These are phyloP conservation scores for Penicillium canescens DNA, from an alignment of 495 filamentous ascomycete species.

Conservation along the genomic window DNA sequence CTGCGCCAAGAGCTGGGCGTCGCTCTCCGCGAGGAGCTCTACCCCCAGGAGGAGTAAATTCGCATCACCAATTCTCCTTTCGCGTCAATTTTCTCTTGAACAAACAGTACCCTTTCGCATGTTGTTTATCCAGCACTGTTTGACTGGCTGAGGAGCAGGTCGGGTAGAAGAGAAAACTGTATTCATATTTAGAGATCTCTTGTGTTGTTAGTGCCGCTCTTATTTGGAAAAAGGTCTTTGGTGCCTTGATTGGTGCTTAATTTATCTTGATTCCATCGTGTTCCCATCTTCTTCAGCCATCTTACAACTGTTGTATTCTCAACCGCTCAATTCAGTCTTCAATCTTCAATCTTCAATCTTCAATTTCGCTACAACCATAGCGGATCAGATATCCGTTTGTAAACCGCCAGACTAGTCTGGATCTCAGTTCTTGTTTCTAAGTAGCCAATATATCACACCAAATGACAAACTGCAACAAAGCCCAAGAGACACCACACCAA, in stretches of 20 bases:
- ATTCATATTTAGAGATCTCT: conserved; percentile 49
- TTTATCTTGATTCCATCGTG: conserved; percentile 18
- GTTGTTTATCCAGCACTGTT: conserved; percentile 16
- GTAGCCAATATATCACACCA: conserved; percentile 9
- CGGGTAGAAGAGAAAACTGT: conserved; percentile 47
- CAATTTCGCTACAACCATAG: not conserved
- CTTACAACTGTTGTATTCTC: conserved; percentile 5
- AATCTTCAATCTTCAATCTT: not conserved
- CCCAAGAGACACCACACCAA: not conserved
- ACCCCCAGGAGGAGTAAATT: conserved; percentile 70
- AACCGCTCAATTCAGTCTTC: conserved; percentile 4
- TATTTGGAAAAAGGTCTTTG: conserved; percentile 32
- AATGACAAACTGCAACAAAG: conserved; percentile 2
- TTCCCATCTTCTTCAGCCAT: conserved; percentile 19
- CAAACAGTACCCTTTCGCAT: conserved; percentile 14
- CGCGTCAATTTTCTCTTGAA: conserved; percentile 29
- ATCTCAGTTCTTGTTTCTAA: not conserved
- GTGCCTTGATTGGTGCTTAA: conserved; percentile 29
- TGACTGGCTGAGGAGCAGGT: conserved; percentile 22
- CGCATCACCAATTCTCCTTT: conserved; percentile 21
- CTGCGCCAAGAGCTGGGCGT: conserved; percentile 94
- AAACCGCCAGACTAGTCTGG: not conserved
- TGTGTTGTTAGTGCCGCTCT: conserved; percentile 28
- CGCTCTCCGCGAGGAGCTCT: conserved; percentile 89
- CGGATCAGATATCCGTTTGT: not conserved